Percentiles rank a stretch among this genome's conserved stretches.
These are phyloP conservation scores for Pyrenopolyporus hunteri DNA, from an alignment of 495 filamentous ascomycete genomes.

Conservation along the genomic window DNA sequence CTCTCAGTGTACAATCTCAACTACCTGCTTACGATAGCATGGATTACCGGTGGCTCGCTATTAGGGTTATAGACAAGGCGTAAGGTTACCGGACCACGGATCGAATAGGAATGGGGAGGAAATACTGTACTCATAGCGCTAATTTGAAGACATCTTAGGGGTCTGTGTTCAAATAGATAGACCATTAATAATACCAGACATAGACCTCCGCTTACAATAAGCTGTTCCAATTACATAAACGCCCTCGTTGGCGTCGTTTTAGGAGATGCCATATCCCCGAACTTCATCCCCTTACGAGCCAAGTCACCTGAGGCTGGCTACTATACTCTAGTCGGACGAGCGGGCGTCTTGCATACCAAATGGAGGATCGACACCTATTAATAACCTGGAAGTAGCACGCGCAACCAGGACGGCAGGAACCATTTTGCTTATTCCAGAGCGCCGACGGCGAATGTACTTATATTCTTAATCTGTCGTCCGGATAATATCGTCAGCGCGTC, in stretches of 20 bases:
- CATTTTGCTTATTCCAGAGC: background rate
- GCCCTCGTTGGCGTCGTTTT: background rate
- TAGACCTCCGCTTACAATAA: too few relatives aligned
- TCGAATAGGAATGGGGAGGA: conserved; percentile 7
- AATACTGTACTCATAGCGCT: background rate
- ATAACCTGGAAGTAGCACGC: background rate
- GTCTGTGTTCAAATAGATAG: background rate
- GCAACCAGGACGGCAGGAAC: background rate
- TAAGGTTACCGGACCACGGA: background rate
- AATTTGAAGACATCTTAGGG: background rate
- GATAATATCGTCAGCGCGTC: conserved; percentile 19
- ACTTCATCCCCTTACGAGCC: background rate
- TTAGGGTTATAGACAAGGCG: background rate
- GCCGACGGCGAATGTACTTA: background rate
- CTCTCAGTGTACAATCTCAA: background rate
- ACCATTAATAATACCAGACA: too few relatives aligned
- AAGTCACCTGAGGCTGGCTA: background rate
- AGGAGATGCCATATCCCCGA: background rate
- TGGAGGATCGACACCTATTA: background rate
- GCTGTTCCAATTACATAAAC: too few relatives aligned
- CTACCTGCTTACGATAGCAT: background rate
- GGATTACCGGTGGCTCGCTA: background rate
- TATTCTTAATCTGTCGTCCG: conserved; percentile 17
- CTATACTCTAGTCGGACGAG: conserved; percentile 11
- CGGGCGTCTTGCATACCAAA: conserved; percentile 13